Conservation (phyloP, 2,329 filamentous ascomycete species). For the Diaporthe sp. region DNA sequence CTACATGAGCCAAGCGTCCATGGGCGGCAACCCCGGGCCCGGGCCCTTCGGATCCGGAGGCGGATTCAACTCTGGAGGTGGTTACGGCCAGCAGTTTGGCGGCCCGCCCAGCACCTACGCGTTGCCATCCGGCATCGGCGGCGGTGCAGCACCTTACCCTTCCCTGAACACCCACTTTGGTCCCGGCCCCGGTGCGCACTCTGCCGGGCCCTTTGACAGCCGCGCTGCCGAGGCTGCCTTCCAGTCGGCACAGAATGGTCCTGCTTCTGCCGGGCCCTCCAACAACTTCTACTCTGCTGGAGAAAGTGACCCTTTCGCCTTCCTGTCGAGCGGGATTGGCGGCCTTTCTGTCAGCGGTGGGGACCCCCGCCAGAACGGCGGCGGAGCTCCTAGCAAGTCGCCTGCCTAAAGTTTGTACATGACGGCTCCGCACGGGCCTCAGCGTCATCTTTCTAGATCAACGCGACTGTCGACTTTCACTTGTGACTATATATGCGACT, state of each 20-base stretch:
- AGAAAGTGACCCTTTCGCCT: slow-evolving; percentile 84
- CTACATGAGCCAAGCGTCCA: slow-evolving; percentile 91
- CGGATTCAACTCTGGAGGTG: slow-evolving; percentile 75
- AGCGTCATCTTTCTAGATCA: slow-evolving; percentile 36
- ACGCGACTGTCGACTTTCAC: slow-evolving; percentile 36
- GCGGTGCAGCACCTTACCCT: slow-evolving; percentile 83
- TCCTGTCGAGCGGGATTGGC: slow-evolving; percentile 81
- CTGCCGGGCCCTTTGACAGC: slow-evolving; percentile 90
- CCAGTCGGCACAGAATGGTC: slow-evolving; percentile 86
- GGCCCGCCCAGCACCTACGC: slow-evolving; percentile 91
- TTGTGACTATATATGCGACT: slow-evolving; percentile 41
- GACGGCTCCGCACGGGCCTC: slow-evolving; percentile 31
- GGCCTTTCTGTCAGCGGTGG: slow-evolving; percentile 78
- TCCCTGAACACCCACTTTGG: slow-evolving; percentile 87
- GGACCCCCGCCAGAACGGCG: slow-evolving; percentile 75
- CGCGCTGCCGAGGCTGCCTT: slow-evolving; percentile 95
- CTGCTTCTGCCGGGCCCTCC: slow-evolving; percentile 80
- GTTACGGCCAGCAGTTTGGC: slow-evolving; percentile 85
- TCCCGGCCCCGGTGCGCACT: slow-evolving; percentile 82
- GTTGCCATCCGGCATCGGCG: slow-evolving; percentile 87
- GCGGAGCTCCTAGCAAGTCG: slow-evolving; percentile 71
- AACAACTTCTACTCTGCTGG: slow-evolving; percentile 78
- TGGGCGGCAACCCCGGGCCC: slow-evolving; percentile 85
- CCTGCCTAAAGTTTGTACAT: slow-evolving; percentile 62
- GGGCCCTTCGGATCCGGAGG: slow-evolving; percentile 79